Evolutionary conservation across 345 rosid species (phyloP), one percentile per base, ranked within the genome.

Genomic region (Eucalyptus paniculata): DNA sequence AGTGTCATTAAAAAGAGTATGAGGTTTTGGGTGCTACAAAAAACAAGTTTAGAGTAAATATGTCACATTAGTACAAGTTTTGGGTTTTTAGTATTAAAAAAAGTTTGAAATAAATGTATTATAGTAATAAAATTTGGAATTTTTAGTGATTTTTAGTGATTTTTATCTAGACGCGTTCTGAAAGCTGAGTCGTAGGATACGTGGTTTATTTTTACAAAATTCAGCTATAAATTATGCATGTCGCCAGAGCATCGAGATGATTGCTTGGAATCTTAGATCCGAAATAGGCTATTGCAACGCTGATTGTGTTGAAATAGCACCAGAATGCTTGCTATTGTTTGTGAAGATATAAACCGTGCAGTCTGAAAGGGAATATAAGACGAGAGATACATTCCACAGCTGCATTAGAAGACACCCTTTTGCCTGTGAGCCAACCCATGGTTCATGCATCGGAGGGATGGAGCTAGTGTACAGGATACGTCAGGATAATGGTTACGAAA

Each of bases 51-150:
- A 53, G 5, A 21, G 2, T 21, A 53, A 53, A 53, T 8, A 21
- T 21, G 5, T 21, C 11, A 53, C 24, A 8, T 8, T 9, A 53
- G 1, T 8, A 21, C 2, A 4, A 53, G 26, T 53, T 53, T 18
- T 0, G 0, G 21, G 23, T 51, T 51, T 51, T 19, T 3, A 0
- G 2, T 7, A 2, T 53, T 7, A 8, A 8, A 53, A 53, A 53
- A 53, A 53, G 10, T 53, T 53, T 53, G 11, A 2, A 53, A 19
- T 53, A 53, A 53, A 53, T 19, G 1, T 21, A 53, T 19, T 8
- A 21, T 3, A 4, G 2, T 21, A 2, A 1, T 11, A 53, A 21
- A 53, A 53, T 53, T 53, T 21, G 11, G 2, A 21, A 53, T 53
- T 53, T 53, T 53, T 21, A 53, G 24, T 53, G 26, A 53, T 53